Conservation (phyloP, 2,329 filamentous ascomycete genomes). For the Pseudocercospora fijiensis region DNA sequence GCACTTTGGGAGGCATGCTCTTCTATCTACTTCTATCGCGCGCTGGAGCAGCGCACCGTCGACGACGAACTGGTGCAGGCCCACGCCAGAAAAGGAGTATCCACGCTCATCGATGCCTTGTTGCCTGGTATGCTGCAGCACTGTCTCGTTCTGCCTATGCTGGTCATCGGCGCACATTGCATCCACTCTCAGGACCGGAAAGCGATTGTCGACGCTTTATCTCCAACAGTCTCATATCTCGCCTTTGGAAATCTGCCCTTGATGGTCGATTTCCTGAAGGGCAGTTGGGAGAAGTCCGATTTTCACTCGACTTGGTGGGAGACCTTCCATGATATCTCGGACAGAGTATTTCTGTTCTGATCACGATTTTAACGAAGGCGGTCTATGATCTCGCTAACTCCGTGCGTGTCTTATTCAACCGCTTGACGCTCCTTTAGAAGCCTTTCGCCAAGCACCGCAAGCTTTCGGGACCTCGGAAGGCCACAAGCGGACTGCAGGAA, state of each 20-base stretch:
- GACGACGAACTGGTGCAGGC: constrained; percentile 16
- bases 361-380: background rate
- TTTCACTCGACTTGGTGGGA: constrained; percentile 20
- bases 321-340: constrained; percentile 18
- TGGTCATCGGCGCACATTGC: constrained; percentile 21
- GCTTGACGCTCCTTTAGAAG: background rate
- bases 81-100: constrained; percentile 12
- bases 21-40: constrained; percentile 16
- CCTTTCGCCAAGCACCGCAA: background rate
- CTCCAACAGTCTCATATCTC: constrained; percentile 19
- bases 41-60: constrained; percentile 7
- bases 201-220: constrained; percentile 11
- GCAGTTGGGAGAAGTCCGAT: constrained; percentile 14
- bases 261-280: constrained; percentile 19
- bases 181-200: constrained; percentile 11
- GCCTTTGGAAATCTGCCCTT: constrained; percentile 19
- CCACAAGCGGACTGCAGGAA: background rate
- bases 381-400: background rate
- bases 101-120: constrained; percentile 11
- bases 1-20: constrained; percentile 12
- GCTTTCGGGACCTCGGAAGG: background rate
- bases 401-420: background rate
- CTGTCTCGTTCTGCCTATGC: constrained; percentile 19
- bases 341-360: constrained; percentile 22
- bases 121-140: constrained; percentile 20